Conservation (phyloP, 1,284 basidiomycete genomes). For the Sporisorium reilianum region DNA sequence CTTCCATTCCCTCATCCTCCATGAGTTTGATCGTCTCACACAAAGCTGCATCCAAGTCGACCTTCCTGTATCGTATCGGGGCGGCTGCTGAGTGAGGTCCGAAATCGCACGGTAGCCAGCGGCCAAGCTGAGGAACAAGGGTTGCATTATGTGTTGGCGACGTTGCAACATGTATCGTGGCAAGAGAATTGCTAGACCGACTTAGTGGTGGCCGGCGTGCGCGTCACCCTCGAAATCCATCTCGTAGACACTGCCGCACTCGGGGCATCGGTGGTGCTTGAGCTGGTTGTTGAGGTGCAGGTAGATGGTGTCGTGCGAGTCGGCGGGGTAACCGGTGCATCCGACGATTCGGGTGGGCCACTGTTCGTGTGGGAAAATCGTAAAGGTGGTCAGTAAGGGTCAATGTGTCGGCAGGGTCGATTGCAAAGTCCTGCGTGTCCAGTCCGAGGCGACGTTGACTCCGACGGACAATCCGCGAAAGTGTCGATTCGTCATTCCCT, state of each 20-base stretch:
- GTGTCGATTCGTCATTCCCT: neutral
- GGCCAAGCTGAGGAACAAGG: slow-evolving; percentile 20
- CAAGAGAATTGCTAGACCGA: neutral
- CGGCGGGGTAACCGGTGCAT: slow-evolving; percentile 67
- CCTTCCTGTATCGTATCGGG: too few species aligned
- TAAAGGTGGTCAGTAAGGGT: neutral
- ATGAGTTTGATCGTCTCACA: neutral
- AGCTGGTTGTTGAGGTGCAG: slow-evolving; percentile 61
- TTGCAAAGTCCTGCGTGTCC: neutral
- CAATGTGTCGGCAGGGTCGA: neutral
- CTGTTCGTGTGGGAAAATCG: slow-evolving; percentile 18
- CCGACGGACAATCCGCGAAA: neutral
- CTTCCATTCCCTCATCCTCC: neutral
- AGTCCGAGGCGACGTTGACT: neutral
- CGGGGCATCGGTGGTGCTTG: slow-evolving; percentile 66
- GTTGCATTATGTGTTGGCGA: slow-evolving; percentile 31
- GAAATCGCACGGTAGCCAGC: neutral
- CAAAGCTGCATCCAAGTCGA: too few species aligned
- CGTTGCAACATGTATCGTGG: slow-evolving; percentile 17
- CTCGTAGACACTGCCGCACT: slow-evolving; percentile 65
- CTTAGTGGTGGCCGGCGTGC: slow-evolving; percentile 56
- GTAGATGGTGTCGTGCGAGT: slow-evolving; percentile 68
- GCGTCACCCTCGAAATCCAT: slow-evolving; percentile 59
- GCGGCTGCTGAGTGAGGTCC: neutral
- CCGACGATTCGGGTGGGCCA: slow-evolving; percentile 64